Evolutionary conservation across 805 yeast genomes (phyloP).

Genomic region (Candida palmyrensis): DNA sequence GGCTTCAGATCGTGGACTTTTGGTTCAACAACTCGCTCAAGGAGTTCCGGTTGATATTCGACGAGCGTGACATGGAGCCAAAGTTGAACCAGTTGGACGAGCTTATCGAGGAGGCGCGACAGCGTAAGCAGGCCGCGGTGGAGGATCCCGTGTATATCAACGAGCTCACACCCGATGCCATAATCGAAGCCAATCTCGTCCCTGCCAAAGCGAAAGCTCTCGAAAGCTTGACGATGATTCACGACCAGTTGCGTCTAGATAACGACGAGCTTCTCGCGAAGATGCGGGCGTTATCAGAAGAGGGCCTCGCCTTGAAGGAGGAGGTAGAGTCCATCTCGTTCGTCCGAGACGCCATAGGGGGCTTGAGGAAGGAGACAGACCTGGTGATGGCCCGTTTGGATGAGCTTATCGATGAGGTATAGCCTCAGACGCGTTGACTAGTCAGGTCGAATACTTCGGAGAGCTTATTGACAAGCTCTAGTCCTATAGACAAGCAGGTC

Average conservation of each 20-base stretch:
- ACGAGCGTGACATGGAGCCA: constrained; percentile 40
- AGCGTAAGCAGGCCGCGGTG: background rate
- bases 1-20: constrained; percentile 46
- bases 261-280: constrained; percentile 23
- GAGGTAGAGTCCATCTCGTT: constrained; percentile 15
- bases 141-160: constrained; percentile 22
- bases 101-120: constrained; percentile 34
- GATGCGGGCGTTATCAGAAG: constrained; percentile 14
- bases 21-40: constrained; percentile 45
- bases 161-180: constrained; percentile 23
- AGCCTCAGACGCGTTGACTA: no score
- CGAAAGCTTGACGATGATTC: constrained; percentile 26
- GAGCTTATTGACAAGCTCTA: no score
- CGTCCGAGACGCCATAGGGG: constrained; percentile 16
- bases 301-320: no score
- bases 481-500: no score
- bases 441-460: no score
- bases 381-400: constrained; percentile 16
- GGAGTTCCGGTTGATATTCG: constrained; percentile 52
- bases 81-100: constrained; percentile 46
- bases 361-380: constrained; percentile 12
- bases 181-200: constrained; percentile 26
- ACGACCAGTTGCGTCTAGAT: constrained; percentile 32
- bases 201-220: constrained; percentile 17
- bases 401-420: constrained; percentile 17